Percentiles rank a stretch among this genome's conserved stretches.
phyloP scores from a whole-genome alignment of 2,329 filamentous ascomycete genomes.

The Claviceps lovelessii region DNA sequence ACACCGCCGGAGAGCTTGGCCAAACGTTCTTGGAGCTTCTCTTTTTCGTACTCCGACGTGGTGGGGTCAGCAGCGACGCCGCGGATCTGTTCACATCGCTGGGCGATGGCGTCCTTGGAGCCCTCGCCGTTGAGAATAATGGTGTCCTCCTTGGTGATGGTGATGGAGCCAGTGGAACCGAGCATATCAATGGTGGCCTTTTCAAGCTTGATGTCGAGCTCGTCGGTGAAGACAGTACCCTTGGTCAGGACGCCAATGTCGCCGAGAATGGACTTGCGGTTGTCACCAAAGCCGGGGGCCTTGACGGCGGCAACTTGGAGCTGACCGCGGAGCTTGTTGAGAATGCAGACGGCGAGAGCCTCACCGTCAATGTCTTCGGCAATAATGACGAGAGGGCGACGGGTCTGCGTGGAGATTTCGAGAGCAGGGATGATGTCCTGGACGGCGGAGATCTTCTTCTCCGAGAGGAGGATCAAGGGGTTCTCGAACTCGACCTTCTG shows the following conservation, averaged over 20 bases:
- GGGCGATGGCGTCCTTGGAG: constrained; percentile 79
- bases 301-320: constrained; percentile 97
- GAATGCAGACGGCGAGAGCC: constrained; percentile 94
- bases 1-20: constrained; percentile 98
- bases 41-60: constrained; percentile 99
- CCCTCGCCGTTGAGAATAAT: constrained; percentile 96
- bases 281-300: constrained; percentile 98
- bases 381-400: constrained; percentile 93
- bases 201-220: constrained; percentile 98
- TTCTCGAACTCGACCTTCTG: constrained; percentile 99
- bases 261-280: constrained; percentile 98
- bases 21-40: constrained; percentile 99
- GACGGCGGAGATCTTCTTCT: constrained; percentile 99
- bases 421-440: constrained; percentile 98
- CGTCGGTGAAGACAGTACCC: constrained; percentile 92
- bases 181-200: constrained; percentile 94
- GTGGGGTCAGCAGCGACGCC: constrained; percentile 86
- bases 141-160: constrained; percentile 99
- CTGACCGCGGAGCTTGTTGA: constrained; percentile 99
- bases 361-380: constrained; percentile 98
- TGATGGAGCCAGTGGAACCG: constrained; percentile 93
- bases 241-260: constrained; percentile 94
- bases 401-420: constrained; percentile 88
- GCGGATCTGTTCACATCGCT: constrained; percentile 98
- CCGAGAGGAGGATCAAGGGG: constrained; percentile 91